phyloP scores from a whole-genome alignment of 345 rosid species.

The Ceriops decandra region DNA sequence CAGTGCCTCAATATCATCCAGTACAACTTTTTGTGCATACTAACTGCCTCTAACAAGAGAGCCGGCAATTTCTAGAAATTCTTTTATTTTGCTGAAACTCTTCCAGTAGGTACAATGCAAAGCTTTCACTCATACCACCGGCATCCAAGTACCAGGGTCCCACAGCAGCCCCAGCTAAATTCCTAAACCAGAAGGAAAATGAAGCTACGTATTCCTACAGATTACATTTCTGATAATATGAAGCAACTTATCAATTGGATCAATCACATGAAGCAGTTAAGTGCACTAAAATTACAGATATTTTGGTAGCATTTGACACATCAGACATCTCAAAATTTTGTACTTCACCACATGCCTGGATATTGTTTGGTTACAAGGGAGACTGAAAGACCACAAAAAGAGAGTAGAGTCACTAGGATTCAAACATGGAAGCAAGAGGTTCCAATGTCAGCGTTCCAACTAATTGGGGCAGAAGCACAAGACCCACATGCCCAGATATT shows the following conservation, averaged over 20 bases:
- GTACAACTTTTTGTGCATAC: background rate
- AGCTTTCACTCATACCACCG: constrained; percentile 46
- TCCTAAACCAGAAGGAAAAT: constrained; percentile 51
- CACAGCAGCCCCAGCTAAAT: constrained; percentile 42
- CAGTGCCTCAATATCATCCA: background rate
- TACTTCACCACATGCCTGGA: background rate
- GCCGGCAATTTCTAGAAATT: constrained; percentile 56
- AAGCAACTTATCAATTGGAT: background rate
- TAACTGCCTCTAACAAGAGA: background rate
- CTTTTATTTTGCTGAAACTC: constrained; percentile 68
- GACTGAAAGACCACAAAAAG: too few species aligned
- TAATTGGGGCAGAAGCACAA: too few species aligned
- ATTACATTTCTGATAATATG: background rate
- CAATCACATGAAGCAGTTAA: background rate
- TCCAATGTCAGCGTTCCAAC: too few species aligned
- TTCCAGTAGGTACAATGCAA: constrained; percentile 52
- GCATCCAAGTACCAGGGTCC: constrained; percentile 52
- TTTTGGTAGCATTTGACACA: background rate
- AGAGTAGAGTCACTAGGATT: too few species aligned
- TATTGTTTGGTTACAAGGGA: background rate
- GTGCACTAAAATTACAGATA: too few species aligned
- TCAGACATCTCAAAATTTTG: background rate
- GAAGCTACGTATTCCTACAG: constrained; percentile 14
- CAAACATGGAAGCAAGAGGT: too few species aligned
- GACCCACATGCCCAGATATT: background rate